These are phyloP conservation scores for Boletus pseudo-olivaceus DNA, from an alignment of 768 basidiomycete genomes.

Conservation along the genomic window DNA sequence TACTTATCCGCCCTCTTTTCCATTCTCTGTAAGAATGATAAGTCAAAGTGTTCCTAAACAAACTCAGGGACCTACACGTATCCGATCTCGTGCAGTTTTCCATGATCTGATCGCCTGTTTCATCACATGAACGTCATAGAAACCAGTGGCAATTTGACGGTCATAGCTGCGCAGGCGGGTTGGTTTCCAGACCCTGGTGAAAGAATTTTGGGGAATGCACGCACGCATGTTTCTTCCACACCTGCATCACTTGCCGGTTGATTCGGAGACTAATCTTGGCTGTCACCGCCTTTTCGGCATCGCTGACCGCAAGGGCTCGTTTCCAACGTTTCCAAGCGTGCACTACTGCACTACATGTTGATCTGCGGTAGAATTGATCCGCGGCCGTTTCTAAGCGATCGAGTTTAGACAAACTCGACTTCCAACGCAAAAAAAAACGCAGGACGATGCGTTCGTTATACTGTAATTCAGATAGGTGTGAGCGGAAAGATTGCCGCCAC, in stretches of 20 bases:
- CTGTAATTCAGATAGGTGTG: slow-evolving; percentile 48
- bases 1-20: slow-evolving; percentile 57
- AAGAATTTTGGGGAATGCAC: slow-evolving; percentile 21
- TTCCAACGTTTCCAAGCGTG: slow-evolving; percentile 61
- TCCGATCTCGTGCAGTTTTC: slow-evolving; percentile 48
- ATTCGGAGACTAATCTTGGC: slow-evolving; percentile 48
- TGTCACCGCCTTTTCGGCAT: slow-evolving; percentile 42
- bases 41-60: slow-evolving; percentile 1
- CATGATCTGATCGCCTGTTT: slow-evolving; percentile 50
- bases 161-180: slow-evolving; percentile 38
- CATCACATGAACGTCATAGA: slow-evolving; percentile 40
- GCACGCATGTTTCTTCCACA: slow-evolving; percentile 60
- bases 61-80: slow-evolving; percentile 41
- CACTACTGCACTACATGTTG: slow-evolving; percentile 36
- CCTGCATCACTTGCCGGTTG: slow-evolving; percentile 42
- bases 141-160: slow-evolving; percentile 40
- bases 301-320: slow-evolving; percentile 39
- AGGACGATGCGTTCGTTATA: slow-evolving; percentile 43
- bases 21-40: slow-evolving; percentile 42
- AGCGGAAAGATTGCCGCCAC: slow-evolving; percentile 62
- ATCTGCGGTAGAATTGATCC: slow-evolving; percentile 42
- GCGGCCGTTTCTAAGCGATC: slow-evolving; percentile 48
- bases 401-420: slow-evolving; percentile 36
- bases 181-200: not conserved
- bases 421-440: slow-evolving; percentile 55